Conservation (phyloP, 306 rosid species). For the Malus domestica region ASM211411v1 NC_041804.1:23825001-23825500, state of each 20-base stretch:
- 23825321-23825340: neutral
- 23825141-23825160: too few species aligned
- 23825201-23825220: neutral
- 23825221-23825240: neutral
- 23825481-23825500: conserved; percentile 22
- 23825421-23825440: neutral
- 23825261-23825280: neutral
- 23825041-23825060: too few species aligned
- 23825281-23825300: neutral
- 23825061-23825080: too few species aligned
- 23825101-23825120: too few species aligned
- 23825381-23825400: neutral
- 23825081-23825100: too few species aligned
- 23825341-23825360: neutral
- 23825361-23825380: neutral
- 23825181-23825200: too few species aligned
- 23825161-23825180: too few species aligned
- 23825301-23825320: neutral
- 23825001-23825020: too few species aligned
- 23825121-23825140: too few species aligned
- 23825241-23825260: neutral
- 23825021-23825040: too few species aligned
- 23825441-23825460: neutral
- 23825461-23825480: conserved; percentile 10
- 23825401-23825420: neutral